A percentile compares a stretch with the other conserved stretches of the same genome.
Conservation (phyloP, 805 yeast genomes). For the Jamesozyma gamospora region DNA sequence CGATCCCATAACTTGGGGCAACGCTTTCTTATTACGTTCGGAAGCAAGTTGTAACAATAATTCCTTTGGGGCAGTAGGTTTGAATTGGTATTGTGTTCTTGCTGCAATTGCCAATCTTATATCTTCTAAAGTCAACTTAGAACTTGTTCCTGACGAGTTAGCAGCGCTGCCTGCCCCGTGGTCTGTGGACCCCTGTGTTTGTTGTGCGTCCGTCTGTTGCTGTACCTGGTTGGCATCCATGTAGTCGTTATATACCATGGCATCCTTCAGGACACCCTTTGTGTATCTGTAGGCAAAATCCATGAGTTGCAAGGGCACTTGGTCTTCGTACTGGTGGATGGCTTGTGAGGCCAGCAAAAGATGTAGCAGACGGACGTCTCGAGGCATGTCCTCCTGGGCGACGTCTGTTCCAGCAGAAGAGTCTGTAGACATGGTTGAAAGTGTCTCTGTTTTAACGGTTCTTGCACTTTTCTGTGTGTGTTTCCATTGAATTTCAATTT, state of each 20-base stretch:
- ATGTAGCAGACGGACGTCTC: constrained; percentile 87
- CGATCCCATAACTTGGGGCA: constrained; percentile 84
- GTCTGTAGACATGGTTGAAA: no score
- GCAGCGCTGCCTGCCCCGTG: constrained; percentile 1
- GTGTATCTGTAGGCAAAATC: constrained; percentile 93
- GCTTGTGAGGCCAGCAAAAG: constrained; percentile 89
- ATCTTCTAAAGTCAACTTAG: constrained; percentile 76
- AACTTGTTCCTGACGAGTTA: constrained; percentile 8
- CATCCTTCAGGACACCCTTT: constrained; percentile 77
- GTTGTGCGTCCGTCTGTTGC: constrained; percentile 4
- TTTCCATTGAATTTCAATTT: no score
- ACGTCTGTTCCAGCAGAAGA: background rate
- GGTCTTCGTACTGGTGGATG: constrained; percentile 85
- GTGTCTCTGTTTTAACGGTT: no score
- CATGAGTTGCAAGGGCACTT: constrained; percentile 91
- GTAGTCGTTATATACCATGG: constrained; percentile 80
- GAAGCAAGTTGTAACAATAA: constrained; percentile 80
- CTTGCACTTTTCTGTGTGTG: no score
- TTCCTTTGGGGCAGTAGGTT: constrained; percentile 87
- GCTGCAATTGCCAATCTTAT: constrained; percentile 88
- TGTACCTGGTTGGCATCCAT: constrained; percentile 30
- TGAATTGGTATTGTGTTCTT: constrained; percentile 89
- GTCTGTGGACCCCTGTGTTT: no score
- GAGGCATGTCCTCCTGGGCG: constrained; percentile 40
- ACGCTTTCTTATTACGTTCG: constrained; percentile 78